Evolutionary conservation across 2,329 filamentous ascomycete species (phyloP).

Genomic region (Scytalidium sp.): DNA sequence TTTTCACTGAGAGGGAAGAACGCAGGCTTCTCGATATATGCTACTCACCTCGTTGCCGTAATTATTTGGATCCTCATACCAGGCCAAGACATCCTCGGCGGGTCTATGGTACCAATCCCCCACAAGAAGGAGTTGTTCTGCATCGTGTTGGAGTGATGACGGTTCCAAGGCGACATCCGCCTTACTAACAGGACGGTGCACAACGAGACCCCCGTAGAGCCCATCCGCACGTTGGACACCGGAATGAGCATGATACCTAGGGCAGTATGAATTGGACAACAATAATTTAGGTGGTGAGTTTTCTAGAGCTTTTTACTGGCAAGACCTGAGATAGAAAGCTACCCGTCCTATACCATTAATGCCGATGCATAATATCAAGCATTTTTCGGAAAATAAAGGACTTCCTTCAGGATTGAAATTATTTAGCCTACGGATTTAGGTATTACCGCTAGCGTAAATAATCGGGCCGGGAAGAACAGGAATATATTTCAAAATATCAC

Average conservation of each 20-base stretch:
- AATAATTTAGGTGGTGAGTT: no score
- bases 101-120: constrained; percentile 46
- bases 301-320: no score
- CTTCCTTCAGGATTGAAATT: no score
- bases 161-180: constrained; percentile 1
- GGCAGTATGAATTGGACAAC: no score
- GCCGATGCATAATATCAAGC: no score
- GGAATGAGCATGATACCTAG: constrained; percentile 44
- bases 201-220: constrained; percentile 40
- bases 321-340: no score
- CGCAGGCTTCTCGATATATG: neutral
- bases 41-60: constrained; percentile 37
- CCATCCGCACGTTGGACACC: constrained; percentile 40
- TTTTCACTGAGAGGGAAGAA: neutral
- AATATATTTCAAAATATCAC: no score
- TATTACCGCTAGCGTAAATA: no score
- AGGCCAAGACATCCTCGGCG: constrained; percentile 36
- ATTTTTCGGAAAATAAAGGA: no score
- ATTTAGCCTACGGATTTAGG: no score
- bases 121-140: constrained; percentile 40
- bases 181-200: constrained; percentile 32
- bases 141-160: constrained; percentile 24
- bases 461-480: no score
- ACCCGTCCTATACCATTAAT: no score
- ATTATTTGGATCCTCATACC: constrained; percentile 38